Evolutionary conservation across 2,329 filamentous ascomycete species (phyloP).

Genomic region (Lachnellula cervina): DNA sequence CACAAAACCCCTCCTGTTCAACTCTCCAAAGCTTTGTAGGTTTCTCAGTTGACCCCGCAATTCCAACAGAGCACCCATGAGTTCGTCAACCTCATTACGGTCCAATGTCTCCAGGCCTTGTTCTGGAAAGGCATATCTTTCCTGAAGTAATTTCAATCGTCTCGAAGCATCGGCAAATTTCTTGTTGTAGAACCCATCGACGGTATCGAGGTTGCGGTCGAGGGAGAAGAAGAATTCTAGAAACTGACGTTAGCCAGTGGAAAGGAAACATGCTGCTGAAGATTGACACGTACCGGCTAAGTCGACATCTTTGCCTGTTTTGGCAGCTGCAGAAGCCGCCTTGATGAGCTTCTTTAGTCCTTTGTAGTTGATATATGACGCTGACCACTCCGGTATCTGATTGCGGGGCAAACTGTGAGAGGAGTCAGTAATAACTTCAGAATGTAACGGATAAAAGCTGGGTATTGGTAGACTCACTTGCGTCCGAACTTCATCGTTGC

Average conservation of each 20-base stretch:
- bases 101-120: conserved; percentile 71
- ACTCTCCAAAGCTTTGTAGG: conserved; percentile 95
- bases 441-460: neutral
- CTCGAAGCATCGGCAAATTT: conserved; percentile 83
- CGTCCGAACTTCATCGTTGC: conserved; percentile 57
- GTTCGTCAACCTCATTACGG: conserved; percentile 82
- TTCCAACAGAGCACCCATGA: conserved; percentile 85
- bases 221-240: conserved; percentile 95
- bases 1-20: conserved; percentile 89
- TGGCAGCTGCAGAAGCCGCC: conserved; percentile 57
- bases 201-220: conserved; percentile 94
- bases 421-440: conserved; percentile 15
- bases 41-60: conserved; percentile 83
- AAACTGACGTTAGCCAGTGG: conserved; percentile 12
- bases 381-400: conserved; percentile 82
- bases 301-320: conserved; percentile 72
- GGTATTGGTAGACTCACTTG: conserved; percentile 42
- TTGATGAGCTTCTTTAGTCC: conserved; percentile 95
- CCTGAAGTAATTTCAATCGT: conserved; percentile 78
- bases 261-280: conserved; percentile 35
- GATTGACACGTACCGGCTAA: conserved; percentile 68
- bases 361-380: conserved; percentile 84
- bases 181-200: conserved; percentile 95
- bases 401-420: conserved; percentile 62
- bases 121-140: conserved; percentile 73